Evolutionary conservation across 345 rosid species (phyloP), one percentile per base, ranked within the genome.

Genomic region (Citrus australasica): DNA sequence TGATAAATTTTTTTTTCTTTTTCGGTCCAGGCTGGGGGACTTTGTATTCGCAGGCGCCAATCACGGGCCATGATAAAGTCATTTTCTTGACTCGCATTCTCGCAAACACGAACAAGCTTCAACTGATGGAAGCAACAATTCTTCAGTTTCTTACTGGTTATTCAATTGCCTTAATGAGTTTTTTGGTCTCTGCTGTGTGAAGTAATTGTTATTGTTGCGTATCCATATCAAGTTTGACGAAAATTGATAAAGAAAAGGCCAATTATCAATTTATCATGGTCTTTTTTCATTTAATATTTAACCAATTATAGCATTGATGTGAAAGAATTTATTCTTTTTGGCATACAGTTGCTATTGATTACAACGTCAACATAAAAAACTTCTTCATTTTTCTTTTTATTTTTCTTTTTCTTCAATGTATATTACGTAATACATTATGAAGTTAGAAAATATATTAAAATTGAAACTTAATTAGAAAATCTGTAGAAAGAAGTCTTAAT

Each of bases 31-130:
- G 68, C 37, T 14, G 42, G 19, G 7, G 69, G 51, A 35, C 27
- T 75, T 35, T 46, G 33, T 75, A 65, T 83, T 56, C 67, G 69
- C 11, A 67, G 82, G 93, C 93, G 91, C 79, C 87, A 92, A 88
- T 92, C 93, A 86, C 96, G 93, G 93, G 90, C 79, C 80, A 62
- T n/a, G 24, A 46, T 46, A 75, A 58, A 76, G 58, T 33, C 69
- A 33, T 2, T 19, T 35, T 82, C 70, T 46, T 46, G 85, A 85
- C 82, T 55, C 80, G 13, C 13, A 40, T 40, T 9, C 46, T 40
- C 46, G 21, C 51, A 35, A 77, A 71, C 73, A 62, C 27, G 38
- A 7, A 78, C 72, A 75, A 33, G 25, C 16, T 51, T 8, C 61
- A 10, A 14, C 64, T 27, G 17, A 71, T 32, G 67, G 67, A 81